A percentile compares a stretch with the other conserved stretches of the same genome.
Evolutionary conservation across 306 rosid species (phyloP).

Genomic region (Dryas alaskensis): DNA sequence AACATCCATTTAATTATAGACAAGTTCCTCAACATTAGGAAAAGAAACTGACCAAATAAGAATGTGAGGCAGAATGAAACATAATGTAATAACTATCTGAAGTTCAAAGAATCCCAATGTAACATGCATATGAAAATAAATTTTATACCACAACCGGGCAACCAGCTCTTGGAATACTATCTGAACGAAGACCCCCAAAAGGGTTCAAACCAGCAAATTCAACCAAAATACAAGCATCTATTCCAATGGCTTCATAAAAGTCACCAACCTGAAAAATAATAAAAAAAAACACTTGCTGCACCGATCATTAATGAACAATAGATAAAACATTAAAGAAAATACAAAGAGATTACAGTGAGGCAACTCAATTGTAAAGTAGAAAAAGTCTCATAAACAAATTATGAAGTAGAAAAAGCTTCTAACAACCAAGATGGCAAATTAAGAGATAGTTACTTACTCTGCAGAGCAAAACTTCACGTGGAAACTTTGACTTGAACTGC

Average conservation of each 20-base stretch:
- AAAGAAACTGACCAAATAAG: constrained; percentile 7
- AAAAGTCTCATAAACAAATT: neutral
- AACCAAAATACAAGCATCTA: constrained; percentile 89
- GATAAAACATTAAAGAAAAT: neutral
- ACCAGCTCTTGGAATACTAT: constrained; percentile 87
- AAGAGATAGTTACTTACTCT: constrained; percentile 53
- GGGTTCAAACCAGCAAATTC: constrained; percentile 95
- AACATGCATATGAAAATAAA: constrained; percentile 19
- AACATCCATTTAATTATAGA: neutral
- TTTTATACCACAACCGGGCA: constrained; percentile 86
- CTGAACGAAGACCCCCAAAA: constrained; percentile 81
- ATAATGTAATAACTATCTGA: neutral
- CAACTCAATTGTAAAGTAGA: neutral
- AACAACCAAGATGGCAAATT: neutral
- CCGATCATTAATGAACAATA: constrained; percentile 10
- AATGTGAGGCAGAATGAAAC: neutral
- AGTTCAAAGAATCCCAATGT: constrained; percentile 13
- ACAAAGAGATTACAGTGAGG: neutral
- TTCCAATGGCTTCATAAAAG: constrained; percentile 85
- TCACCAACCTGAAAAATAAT: constrained; percentile 77
- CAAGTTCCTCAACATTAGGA: constrained; percentile 14
- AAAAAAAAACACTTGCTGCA: neutral
- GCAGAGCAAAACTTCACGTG: constrained; percentile 86
- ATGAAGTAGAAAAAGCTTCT: constrained; percentile 1
- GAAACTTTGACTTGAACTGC: constrained; percentile 90